These are phyloP conservation scores for Metahyphopichia silvanorum DNA, from an alignment of 805 yeast species.

Conservation along the genomic window DNA sequence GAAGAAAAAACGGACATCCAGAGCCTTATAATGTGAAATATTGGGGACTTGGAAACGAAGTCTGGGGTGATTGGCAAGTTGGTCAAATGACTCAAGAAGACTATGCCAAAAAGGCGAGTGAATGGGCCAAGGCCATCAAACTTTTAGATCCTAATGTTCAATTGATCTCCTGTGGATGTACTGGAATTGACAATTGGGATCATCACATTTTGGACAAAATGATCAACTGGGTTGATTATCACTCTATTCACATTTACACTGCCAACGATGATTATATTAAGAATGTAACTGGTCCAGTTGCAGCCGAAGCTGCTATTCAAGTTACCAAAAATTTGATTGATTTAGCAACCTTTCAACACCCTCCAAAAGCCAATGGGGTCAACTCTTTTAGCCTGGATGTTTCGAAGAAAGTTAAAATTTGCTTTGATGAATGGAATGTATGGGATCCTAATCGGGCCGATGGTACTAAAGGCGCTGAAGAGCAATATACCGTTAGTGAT, in stretches of 20 bases:
- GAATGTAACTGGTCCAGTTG: slow-evolving; percentile 24
- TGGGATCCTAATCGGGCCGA: too few relatives aligned
- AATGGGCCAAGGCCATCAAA: slow-evolving; percentile 34
- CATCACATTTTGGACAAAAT: slow-evolving; percentile 19
- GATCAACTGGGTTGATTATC: slow-evolving; percentile 19
- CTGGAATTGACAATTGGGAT: slow-evolving; percentile 28
- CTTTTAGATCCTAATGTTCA: slow-evolving; percentile 22
- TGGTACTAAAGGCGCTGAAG: too few relatives aligned
- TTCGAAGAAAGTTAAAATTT: slow-evolving; percentile 16
- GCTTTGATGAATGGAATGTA: slow-evolving; percentile 36
- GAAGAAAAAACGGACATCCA: slow-evolving; percentile 28
- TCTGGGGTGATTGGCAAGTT: slow-evolving; percentile 35
- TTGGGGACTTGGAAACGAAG: slow-evolving; percentile 35
- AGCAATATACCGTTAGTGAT: too few relatives aligned
- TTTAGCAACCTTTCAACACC: slow-evolving; percentile 20
- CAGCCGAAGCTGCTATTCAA: slow-evolving; percentile 29
- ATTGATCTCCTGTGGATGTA: slow-evolving; percentile 26
- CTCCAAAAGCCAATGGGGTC: slow-evolving; percentile 8
- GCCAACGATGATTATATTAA: slow-evolving; percentile 16
- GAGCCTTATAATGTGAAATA: slow-evolving; percentile 32
- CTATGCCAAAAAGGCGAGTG: slow-evolving; percentile 21
- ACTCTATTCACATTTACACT: slow-evolving; percentile 31
- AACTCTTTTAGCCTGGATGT: slow-evolving; percentile 1
- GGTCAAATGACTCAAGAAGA: slow-evolving; percentile 27
- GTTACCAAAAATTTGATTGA: slow-evolving; percentile 22